Evolutionary conservation across 495 filamentous ascomycete genomes (phyloP).

Genomic region (Penicillium psychrofluorescens): DNA sequence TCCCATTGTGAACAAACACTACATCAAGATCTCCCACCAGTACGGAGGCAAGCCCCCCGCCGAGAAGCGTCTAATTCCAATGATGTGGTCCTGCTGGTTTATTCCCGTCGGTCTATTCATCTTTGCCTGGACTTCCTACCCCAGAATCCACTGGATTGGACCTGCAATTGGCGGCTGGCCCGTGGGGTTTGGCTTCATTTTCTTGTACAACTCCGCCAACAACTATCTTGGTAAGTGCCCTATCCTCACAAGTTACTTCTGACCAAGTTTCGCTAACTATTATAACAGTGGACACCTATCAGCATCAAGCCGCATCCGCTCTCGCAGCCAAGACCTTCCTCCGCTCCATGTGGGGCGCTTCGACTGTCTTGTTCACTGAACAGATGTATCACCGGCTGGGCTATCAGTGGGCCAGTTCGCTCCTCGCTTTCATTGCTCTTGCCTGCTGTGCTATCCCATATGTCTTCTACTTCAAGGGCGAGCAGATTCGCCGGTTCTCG

Average conservation of each 20-base stretch:
- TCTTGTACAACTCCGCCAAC: slow-evolving; percentile 78
- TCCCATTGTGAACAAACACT: slow-evolving; percentile 69
- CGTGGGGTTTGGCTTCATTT: slow-evolving; percentile 80
- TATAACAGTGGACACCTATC: slow-evolving; percentile 65
- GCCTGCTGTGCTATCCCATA: slow-evolving; percentile 72
- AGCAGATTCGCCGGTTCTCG: slow-evolving; percentile 52
- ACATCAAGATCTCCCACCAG: slow-evolving; percentile 51
- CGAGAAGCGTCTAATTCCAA: slow-evolving; percentile 70
- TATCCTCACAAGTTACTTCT: neutral
- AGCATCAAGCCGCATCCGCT: slow-evolving; percentile 76
- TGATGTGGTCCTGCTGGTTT: slow-evolving; percentile 80
- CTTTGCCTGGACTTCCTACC: slow-evolving; percentile 77
- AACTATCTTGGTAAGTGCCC: slow-evolving; percentile 57
- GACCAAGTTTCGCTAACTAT: neutral
- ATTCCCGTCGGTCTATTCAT: slow-evolving; percentile 74
- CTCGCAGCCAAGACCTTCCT: slow-evolving; percentile 81
- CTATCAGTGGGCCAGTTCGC: slow-evolving; percentile 65
- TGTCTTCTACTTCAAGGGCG: slow-evolving; percentile 69
- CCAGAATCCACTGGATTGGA: slow-evolving; percentile 58
- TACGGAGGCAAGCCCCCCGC: slow-evolving; percentile 64
- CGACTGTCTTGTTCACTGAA: slow-evolving; percentile 65
- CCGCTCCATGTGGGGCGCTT: slow-evolving; percentile 72
- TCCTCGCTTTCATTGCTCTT: slow-evolving; percentile 65
- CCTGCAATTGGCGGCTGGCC: slow-evolving; percentile 67
- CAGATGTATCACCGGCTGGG: slow-evolving; percentile 72